Evolutionary conservation across 768 basidiomycete genomes (phyloP).

Genomic region (Agaricus sinodeliciosus): DNA sequence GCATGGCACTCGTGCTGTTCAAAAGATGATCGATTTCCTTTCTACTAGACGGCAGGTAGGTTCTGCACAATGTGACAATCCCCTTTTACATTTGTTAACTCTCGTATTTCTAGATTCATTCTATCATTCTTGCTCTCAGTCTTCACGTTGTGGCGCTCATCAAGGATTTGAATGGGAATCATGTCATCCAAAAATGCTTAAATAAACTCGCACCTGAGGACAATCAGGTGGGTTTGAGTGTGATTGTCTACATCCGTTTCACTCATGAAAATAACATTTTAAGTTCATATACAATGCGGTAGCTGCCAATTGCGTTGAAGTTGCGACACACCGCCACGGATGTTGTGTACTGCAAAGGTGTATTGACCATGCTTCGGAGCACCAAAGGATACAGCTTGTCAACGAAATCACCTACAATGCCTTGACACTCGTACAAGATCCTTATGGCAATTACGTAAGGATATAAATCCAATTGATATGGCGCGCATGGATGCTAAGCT

Average conservation of each 20-base stretch:
- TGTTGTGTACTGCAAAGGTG: constrained; percentile 98
- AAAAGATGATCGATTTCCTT: constrained; percentile 99
- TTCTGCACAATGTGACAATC: constrained; percentile 15
- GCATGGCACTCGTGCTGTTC: constrained; percentile 98
- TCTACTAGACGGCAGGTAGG: constrained; percentile 90
- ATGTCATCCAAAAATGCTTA: constrained; percentile 98
- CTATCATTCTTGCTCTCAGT: constrained; percentile 94
- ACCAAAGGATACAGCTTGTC: constrained; percentile 92
- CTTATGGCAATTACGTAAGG: constrained; percentile 86
- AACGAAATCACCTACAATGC: constrained; percentile 99
- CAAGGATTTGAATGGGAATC: constrained; percentile 96
- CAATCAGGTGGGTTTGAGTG: constrained; percentile 65
- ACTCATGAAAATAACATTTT: neutral
- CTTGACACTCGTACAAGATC: constrained; percentile 95
- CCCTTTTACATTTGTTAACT: neutral
- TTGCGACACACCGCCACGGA: constrained; percentile 95
- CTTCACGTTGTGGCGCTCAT: constrained; percentile 97
- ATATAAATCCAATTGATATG: neutral
- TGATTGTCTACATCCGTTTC: neutral
- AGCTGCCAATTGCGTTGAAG: constrained; percentile 97
- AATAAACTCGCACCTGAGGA: constrained; percentile 98
- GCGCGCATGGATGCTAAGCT: constrained; percentile 5
- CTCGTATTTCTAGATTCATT: constrained; percentile 66
- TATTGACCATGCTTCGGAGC: constrained; percentile 96
- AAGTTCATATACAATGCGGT: constrained; percentile 99